Conservation (phyloP, 768 basidiomycete species). For the Mycena belliarum region DNA sequence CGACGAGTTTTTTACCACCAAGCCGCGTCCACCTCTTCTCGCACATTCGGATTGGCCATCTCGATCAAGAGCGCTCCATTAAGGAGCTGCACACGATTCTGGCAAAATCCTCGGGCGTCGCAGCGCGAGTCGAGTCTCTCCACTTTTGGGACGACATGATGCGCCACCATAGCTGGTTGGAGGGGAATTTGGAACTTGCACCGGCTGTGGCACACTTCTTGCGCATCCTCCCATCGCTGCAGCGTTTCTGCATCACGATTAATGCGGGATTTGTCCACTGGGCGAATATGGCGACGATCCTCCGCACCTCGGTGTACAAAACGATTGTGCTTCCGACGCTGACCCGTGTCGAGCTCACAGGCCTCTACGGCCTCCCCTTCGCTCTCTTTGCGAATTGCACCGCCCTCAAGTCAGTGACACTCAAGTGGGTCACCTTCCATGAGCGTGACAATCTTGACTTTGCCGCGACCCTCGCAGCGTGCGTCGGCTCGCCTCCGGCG, state of each 20-base stretch:
- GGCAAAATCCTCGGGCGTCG: not conserved
- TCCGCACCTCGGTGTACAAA: not conserved
- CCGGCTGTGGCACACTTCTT: not conserved
- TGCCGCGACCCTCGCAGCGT: constrained; percentile 4
- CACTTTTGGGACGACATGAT: constrained; percentile 13
- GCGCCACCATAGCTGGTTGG: constrained; percentile 11
- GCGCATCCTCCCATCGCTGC: not conserved
- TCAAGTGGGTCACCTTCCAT: constrained; percentile 17
- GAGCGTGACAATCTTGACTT: constrained; percentile 16
- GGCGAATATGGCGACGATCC: constrained; percentile 7
- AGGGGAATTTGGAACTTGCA: not conserved
- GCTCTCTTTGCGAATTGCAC: constrained; percentile 9
- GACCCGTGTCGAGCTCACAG: constrained; percentile 7
- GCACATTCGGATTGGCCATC: constrained; percentile 3
- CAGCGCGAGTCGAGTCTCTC: constrained; percentile 1
- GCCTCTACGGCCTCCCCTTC: constrained; percentile 15
- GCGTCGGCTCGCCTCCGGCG: constrained; percentile 4
- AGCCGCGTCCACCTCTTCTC: constrained; percentile 12
- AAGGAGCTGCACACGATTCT: not conserved
- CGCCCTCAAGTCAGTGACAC: not conserved
- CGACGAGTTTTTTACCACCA: constrained; percentile 2
- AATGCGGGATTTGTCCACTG: constrained; percentile 12
- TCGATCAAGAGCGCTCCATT: constrained; percentile 1
- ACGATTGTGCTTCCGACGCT: not conserved
- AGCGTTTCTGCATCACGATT: constrained; percentile 3